Evolutionary conservation across 495 filamentous ascomycete species (phyloP), one percentile per base, ranked within the genome.

Genomic region (Penicillium dipodomyicola): DNA sequence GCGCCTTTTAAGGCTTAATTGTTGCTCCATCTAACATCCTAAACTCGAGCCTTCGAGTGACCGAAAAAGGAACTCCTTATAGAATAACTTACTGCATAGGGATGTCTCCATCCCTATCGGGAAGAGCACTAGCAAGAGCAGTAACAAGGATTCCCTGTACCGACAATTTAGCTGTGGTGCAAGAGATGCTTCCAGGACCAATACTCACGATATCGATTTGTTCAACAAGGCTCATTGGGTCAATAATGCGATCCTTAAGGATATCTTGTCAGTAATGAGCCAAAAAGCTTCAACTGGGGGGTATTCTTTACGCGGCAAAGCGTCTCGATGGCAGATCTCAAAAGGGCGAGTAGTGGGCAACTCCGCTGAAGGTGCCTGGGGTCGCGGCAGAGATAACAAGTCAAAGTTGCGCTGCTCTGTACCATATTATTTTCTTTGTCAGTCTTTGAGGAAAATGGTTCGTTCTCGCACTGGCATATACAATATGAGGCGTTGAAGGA

Each of bases 331-430:
- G 17, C 17, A 20, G 27, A 12, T 19, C n/a, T 29, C 45, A 29
- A 48, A 10, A 48, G 17, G 10, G 12, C 5, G n/a, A 48, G 19
- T 11, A 48, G 29, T 48, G 27, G 27, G 20, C 45, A 48, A 32
- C 23, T 15, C 14, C 45, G 27, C 5, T 48, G 45, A 14, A 17
- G 29, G 45, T 48, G 45, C 8, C 27, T 32, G n/a, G 27, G 15
- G 10, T 48, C 45, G 45, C 15, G 45, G 45, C 45, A 48, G 27
- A 48, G 23, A 2, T 32, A 48, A 48, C 45, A 48, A 1, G 23
- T 19, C 44, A n/a, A 11, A 4, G 15, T 17, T 6, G 3, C 8
- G n/a, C 35, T 39, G n/a, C n/a, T 17, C 35, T 39, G 8, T n/a
- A 4, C 1, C n/a, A 39, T 33, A 33, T 2, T 3, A n/a, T 17